Conservation (phyloP, 2,329 filamentous ascomycete genomes). For the Hirsutella minnesotensis region DNA sequence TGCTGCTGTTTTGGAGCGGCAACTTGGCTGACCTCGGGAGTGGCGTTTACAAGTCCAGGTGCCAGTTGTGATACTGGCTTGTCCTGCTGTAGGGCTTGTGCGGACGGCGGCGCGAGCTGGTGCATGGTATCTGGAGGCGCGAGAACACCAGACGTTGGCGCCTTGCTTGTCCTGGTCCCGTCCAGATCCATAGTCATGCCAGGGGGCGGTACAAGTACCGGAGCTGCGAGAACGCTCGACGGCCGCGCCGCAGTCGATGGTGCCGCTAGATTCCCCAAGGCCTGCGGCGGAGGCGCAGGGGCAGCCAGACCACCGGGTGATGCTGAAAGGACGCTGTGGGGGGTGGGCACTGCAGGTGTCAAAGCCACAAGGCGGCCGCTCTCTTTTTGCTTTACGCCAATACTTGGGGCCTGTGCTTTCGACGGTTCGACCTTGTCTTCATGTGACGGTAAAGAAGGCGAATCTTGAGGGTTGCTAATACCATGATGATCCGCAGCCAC, state of each 20-base stretch:
- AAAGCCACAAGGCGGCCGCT: conserved; percentile 7
- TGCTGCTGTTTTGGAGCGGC: background rate
- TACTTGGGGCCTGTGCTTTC: background rate
- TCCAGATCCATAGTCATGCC: conserved; percentile 16
- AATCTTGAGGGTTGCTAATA: no score
- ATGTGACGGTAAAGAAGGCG: no score
- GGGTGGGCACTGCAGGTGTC: conserved; percentile 9
- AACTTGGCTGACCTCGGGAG: background rate
- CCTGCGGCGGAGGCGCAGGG: conserved; percentile 7
- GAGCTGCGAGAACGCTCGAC: conserved; percentile 23
- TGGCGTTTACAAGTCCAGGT: background rate
- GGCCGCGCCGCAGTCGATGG: conserved; percentile 14
- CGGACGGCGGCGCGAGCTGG: conserved; percentile 7
- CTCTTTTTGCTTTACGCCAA: conserved; percentile 3
- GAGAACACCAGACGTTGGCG: conserved; percentile 30
- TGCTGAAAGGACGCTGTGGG: conserved; percentile 9
- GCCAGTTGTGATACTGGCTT: background rate
- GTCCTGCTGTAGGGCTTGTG: background rate
- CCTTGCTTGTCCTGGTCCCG: conserved; percentile 14
- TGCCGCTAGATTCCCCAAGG: conserved; percentile 7
- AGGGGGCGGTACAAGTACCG: conserved; percentile 23
- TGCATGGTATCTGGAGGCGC: conserved; percentile 30
- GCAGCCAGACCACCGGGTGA: conserved; percentile 7
- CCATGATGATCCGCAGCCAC: no score
- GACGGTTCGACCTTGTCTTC: background rate